These are phyloP conservation scores for Saturnispora serradocipensis DNA, from an alignment of 805 yeast species.

Conservation along the genomic window DNA sequence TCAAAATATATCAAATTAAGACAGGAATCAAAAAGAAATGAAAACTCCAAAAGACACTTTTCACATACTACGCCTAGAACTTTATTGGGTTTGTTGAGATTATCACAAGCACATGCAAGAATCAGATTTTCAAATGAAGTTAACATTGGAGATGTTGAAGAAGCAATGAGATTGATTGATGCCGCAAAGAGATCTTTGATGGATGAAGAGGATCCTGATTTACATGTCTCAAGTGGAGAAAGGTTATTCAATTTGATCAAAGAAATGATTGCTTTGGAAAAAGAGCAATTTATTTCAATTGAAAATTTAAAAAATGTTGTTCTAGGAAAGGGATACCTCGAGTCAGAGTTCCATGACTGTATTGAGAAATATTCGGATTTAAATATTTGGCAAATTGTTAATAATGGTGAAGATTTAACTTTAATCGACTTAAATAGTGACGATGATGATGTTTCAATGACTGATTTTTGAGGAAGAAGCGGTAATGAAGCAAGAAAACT, in stretches of 20 bases:
- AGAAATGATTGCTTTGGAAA: slow-evolving; percentile 25
- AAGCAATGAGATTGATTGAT: slow-evolving; percentile 77
- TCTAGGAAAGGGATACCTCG: slow-evolving; percentile 76
- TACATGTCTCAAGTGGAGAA: slow-evolving; percentile 60
- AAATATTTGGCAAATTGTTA: slow-evolving; percentile 68
- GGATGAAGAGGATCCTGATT: slow-evolving; percentile 38
- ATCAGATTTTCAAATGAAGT: slow-evolving; percentile 73
- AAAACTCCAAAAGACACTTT: slow-evolving; percentile 68
- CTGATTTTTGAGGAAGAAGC: not conserved
- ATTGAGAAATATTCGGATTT: slow-evolving; percentile 62
- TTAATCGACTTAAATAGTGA: slow-evolving; percentile 35
- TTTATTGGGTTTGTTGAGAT: slow-evolving; percentile 77
- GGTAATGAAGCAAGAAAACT: not conserved
- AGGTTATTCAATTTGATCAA: slow-evolving; percentile 66
- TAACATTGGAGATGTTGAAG: slow-evolving; percentile 78
- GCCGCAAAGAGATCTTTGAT: slow-evolving; percentile 81
- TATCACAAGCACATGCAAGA: slow-evolving; percentile 92
- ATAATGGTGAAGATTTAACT: slow-evolving; percentile 57
- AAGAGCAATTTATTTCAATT: slow-evolving; percentile 31
- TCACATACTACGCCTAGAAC: slow-evolving; percentile 96
- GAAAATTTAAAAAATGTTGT: slow-evolving; percentile 51
- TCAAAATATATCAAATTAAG: slow-evolving; percentile 84
- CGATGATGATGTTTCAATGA: slow-evolving; percentile 18
- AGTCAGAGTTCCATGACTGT: slow-evolving; percentile 67
- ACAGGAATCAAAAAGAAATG: slow-evolving; percentile 78